phyloP scores from a whole-genome alignment of 441 rosid species.

The Arabidopsis lyrata region DNA sequence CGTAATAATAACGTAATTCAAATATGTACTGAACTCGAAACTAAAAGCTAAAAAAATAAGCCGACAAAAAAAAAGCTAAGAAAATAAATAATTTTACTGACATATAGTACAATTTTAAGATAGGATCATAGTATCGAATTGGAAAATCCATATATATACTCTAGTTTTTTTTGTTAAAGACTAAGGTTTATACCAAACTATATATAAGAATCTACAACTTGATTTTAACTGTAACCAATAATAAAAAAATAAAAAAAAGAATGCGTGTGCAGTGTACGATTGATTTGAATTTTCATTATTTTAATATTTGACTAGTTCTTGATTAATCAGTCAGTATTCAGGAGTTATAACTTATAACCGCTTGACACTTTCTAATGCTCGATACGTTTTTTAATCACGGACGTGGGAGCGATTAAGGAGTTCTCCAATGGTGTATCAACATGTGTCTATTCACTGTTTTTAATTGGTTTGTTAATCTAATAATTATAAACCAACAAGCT shows the following conservation, averaged over 20 bases:
- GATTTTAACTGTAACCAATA: not conserved
- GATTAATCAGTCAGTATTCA: constrained; percentile 22
- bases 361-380: constrained; percentile 38
- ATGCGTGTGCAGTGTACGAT: not conserved
- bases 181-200: not conserved
- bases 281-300: constrained; percentile 16
- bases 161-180: not conserved
- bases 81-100: not conserved
- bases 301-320: constrained; percentile 36
- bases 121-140: not conserved
- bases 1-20: not conserved
- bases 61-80: not conserved
- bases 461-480: not conserved
- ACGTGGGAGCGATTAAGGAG: constrained; percentile 38
- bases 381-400: not conserved
- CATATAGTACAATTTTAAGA: not conserved
- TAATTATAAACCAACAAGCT: not conserved
- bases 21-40: not conserved
- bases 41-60: not conserved
- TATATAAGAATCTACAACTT: not conserved
- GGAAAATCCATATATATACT: not conserved
- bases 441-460: constrained; percentile 6
- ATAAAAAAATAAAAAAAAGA: not conserved
- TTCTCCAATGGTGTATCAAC: constrained; percentile 29
- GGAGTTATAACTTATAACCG: constrained; percentile 30